A percentile compares a stretch with the other conserved stretches of the same genome.
Evolutionary conservation across 2,329 filamentous ascomycete genomes (phyloP).

Genomic region (Calonectria montana): DNA sequence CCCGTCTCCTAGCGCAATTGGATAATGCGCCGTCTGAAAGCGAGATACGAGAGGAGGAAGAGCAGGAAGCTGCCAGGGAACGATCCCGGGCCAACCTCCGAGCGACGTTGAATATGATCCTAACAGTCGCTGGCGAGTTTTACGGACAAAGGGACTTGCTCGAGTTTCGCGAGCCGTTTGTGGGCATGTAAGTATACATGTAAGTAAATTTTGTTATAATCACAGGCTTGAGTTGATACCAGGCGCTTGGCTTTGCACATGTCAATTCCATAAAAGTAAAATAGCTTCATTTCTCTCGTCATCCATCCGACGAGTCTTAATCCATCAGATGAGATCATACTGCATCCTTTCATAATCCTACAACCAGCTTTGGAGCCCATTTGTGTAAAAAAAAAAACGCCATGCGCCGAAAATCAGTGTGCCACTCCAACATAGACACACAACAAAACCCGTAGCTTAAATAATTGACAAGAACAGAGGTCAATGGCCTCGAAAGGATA

Average conservation of each 20-base stretch:
- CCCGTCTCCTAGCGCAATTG: conserved; percentile 59
- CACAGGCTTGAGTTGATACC: background rate
- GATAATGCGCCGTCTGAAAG: conserved; percentile 42
- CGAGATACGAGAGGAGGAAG: conserved; percentile 34
- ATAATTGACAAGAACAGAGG: background rate
- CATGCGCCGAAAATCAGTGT: conserved; percentile 32
- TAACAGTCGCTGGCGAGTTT: conserved; percentile 87
- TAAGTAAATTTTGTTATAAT: background rate
- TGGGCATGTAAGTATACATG: conserved; percentile 51
- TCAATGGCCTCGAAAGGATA: background rate
- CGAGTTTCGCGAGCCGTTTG: conserved; percentile 75
- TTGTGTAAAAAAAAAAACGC: conserved; percentile 39
- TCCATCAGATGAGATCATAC: conserved; percentile 14
- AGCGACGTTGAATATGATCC: conserved; percentile 90
- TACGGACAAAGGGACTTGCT: conserved; percentile 92
- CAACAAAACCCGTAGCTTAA: conserved; percentile 19
- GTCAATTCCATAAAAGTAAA: conserved; percentile 8
- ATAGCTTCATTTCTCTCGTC: conserved; percentile 23
- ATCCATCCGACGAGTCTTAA: conserved; percentile 28
- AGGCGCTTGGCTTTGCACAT: background rate
- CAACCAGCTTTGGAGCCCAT: conserved; percentile 35
- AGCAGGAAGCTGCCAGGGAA: conserved; percentile 43
- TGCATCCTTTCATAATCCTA: conserved; percentile 22
- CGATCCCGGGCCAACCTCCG: conserved; percentile 64
- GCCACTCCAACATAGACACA: conserved; percentile 22